Percentiles rank a stretch among this genome's conserved stretches.
Evolutionary conservation across 1,284 basidiomycete genomes (phyloP).

Genomic region (Phlebopus sp.): DNA sequence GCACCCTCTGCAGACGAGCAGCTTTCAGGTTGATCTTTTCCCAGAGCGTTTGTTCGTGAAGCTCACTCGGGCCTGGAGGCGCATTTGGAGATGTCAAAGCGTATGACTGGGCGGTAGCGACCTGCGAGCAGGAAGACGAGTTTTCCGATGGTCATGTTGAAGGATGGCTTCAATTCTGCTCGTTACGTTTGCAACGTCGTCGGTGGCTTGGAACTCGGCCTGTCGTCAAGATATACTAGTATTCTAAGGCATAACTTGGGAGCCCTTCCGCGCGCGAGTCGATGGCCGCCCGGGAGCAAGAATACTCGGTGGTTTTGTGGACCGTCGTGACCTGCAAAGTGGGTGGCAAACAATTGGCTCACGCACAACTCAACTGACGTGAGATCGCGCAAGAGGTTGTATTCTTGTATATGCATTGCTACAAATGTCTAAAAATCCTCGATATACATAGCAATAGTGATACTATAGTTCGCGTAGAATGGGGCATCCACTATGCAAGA

Average conservation of each 20-base stretch:
- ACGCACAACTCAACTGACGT: too few species aligned
- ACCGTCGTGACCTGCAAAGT: too few species aligned
- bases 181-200: too few species aligned
- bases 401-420: constrained; percentile 10
- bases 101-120: background rate
- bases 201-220: too few species aligned
- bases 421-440: constrained; percentile 20
- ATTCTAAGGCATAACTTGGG: too few species aligned
- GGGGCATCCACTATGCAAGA: constrained; percentile 18
- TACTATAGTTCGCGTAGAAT: constrained; percentile 10
- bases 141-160: constrained; percentile 5
- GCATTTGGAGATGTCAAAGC: constrained; percentile 13
- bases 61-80: constrained; percentile 10
- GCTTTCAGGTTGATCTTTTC: background rate
- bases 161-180: too few species aligned
- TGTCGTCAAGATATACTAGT: too few species aligned
- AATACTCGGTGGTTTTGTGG: too few species aligned
- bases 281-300: too few species aligned
- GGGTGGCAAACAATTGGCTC: too few species aligned
- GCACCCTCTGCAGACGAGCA: too few species aligned
- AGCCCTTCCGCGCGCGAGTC: too few species aligned
- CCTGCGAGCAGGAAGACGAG: constrained; percentile 3
- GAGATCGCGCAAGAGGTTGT: background rate
- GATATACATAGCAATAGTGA: constrained; percentile 25
- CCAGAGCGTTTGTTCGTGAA: constrained; percentile 11